Evolutionary conservation across 2,329 filamentous ascomycete species (phyloP).

Genomic region (Stenocarpella maydis): DNA sequence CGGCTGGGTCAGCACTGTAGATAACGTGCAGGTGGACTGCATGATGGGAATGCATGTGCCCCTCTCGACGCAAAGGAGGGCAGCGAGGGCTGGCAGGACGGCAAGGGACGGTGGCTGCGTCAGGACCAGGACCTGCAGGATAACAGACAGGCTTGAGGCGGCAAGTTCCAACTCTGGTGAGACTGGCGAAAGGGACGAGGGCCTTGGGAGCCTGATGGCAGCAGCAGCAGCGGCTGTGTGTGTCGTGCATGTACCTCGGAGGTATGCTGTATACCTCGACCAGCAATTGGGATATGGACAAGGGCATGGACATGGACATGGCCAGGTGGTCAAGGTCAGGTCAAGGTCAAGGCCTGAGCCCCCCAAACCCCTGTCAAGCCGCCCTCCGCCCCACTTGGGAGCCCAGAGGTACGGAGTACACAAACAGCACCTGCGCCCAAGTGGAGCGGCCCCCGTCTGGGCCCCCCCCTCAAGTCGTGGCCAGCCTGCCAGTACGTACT

Average conservation of each 20-base stretch:
- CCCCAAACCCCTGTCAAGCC: conserved; percentile 3
- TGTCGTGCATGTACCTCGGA: too few species aligned
- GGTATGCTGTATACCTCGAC: conserved; percentile 12
- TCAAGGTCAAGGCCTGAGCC: conserved; percentile 15
- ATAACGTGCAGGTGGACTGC: conserved; percentile 17
- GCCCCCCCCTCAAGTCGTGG: conserved; percentile 10
- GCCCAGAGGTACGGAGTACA: neutral
- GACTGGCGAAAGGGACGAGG: neutral
- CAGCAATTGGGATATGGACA: too few species aligned
- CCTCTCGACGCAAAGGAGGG: conserved; percentile 1
- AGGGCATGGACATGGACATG: conserved; percentile 10
- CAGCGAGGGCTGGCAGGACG: neutral
- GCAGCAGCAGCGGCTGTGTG: neutral
- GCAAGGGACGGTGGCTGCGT: conserved; percentile 8
- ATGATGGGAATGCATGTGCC: conserved; percentile 24
- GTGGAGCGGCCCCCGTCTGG: conserved; percentile 9
- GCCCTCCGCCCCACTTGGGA: conserved; percentile 18
- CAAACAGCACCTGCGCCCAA: conserved; percentile 20
- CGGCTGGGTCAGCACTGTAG: conserved; percentile 19
- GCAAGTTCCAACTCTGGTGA: conserved; percentile 10
- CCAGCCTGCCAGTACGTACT: conserved; percentile 15
- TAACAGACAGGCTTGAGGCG: conserved; percentile 13
- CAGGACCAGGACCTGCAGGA: conserved; percentile 13
- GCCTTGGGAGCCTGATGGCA: too few species aligned
- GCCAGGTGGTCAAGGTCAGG: conserved; percentile 6